Base-by-base conservation (phyloP, 2,329 filamentous ascomycete species). In the Amauroascus verrucosus region DNA sequence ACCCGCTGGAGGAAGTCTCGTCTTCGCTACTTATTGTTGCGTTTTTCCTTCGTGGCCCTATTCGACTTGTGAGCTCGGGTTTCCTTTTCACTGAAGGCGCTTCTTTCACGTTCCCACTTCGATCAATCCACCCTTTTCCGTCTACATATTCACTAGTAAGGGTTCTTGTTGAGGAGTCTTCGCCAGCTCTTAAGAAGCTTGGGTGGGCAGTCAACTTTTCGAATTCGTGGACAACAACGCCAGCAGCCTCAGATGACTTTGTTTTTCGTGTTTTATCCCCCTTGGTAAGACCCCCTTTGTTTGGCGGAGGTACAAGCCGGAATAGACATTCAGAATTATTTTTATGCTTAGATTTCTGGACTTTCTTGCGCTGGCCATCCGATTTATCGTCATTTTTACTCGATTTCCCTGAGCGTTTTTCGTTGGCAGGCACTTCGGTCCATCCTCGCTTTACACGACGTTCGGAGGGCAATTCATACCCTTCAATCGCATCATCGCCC, bases 391-490 rank as follows among this genome's bases (percentile, higher is more conserved):
- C 71, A 9, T 48, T 52, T 50, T 76, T 75, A 22, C 75, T 72
- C 28, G 75, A 71, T 40, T 74, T 75, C 40, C 59, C 59, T 43
- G 66, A 67, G 30, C 71, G 63, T 56, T 70, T 64, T 54, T 71
- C 65, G 49, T 70, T 78, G 30, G 72, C 60, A 48, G 53, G n/a
- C 16, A 24, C 48, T 57, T 89, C 86, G 0, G 86, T 91, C 90
- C 90, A 95, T 4, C 89, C 90, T 56, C 90, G 78, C 75, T 93
- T 94, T 56, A 96, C 83, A 63, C 86, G 86, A 60, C 90, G 81
- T 45, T 81, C 84, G 16, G 81, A 75, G 5, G 83, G 79, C 37
- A 98, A 72, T 63, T 86, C 81, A 46, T 88, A 76, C 3, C 89
- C 93, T 22, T 76, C 71, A n/a, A 84, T 56, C 1, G 83, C 72